These are phyloP conservation scores for Paraglomus occultum DNA, from an alignment of 192 early-diverging fungal species.

Conservation along the genomic window DNA sequence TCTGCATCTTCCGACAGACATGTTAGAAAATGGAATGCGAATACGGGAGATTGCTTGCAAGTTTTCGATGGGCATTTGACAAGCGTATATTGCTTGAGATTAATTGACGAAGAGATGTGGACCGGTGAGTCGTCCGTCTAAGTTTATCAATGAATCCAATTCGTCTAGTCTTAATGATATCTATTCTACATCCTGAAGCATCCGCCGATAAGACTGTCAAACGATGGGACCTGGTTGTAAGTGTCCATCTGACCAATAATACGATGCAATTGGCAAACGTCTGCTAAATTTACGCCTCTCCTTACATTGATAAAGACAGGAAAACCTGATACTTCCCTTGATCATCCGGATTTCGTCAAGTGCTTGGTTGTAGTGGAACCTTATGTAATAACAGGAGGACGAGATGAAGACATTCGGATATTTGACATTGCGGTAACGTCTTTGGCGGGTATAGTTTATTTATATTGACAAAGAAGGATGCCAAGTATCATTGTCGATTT, in stretches of 20 bases:
- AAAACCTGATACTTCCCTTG: constrained; percentile 66
- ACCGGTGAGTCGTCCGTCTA: constrained; percentile 48
- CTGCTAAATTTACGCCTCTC: not conserved
- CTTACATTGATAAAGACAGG: constrained; percentile 52
- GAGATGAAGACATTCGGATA: constrained; percentile 83
- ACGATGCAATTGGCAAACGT: too few relatives aligned
- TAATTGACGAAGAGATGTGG: constrained; percentile 75
- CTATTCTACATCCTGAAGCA: constrained; percentile 40
- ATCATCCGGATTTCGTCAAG: constrained; percentile 84
- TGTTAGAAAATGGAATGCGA: constrained; percentile 63
- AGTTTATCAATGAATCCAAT: not conserved
- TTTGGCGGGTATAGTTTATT: not conserved
- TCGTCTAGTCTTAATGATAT: not conserved
- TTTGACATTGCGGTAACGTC: constrained; percentile 82
- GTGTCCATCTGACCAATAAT: not conserved
- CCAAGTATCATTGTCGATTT: not conserved
- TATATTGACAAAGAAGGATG: not conserved
- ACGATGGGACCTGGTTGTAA: constrained; percentile 82
- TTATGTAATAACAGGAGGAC: constrained; percentile 76
- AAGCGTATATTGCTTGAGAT: constrained; percentile 63
- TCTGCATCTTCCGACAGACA: constrained; percentile 66
- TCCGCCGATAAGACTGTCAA: constrained; percentile 91
- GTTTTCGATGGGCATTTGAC: constrained; percentile 75
- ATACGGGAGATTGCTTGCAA: constrained; percentile 44
- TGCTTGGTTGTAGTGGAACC: constrained; percentile 60